Base-by-base conservation (phyloP, 306 rosid species). In the Dryas octopetala region DNA sequence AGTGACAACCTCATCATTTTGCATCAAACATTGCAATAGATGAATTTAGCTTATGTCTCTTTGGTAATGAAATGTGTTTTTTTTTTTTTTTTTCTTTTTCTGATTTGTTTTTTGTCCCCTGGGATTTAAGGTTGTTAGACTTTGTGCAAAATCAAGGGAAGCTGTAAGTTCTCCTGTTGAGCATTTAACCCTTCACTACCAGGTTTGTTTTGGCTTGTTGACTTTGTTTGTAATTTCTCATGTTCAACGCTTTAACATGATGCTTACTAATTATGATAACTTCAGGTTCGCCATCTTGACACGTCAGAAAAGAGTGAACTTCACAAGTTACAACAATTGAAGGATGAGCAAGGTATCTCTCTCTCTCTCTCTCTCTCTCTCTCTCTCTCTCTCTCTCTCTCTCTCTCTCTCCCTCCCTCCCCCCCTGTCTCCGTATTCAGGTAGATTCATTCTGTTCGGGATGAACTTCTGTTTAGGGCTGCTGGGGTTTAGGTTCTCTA, bases 91-190 rank as follows among this genome's bases (percentile, higher is more conserved):
- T 16, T 50, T 7, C n/a, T 74, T 15, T 26, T 5, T 54, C 58
- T 38, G 32, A 54, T 48, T 0, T n/a, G 14, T 14, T 23, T 13
- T 50, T 3, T 71, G 61, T 51, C 74, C 49, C 9, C 8, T 73
- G 67, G 43, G 46, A 11, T 78, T 82, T 44, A 76, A 95, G 99
- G 99, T 96, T 86, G 99, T 96, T 62, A 89, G 99, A 86, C 97
- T 90, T 61, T 90, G 97, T 70, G 99, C 99, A 58, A 96, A 96
- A 77, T 96, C 99, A 54, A 90, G 99, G 84, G 99, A 96, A 89
- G 99, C 99, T 80, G 99, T 96, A 74, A 96, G 99, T 78, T 96
- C 99, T 73, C 99, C 99, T 17, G 99, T 96, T 68, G 99, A 96
- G 90, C 99, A 96, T 82, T 83, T 96, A 63, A 96, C 99, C 52